Evolutionary conservation across 148 eudicot species (phyloP).

Genomic region (Chenopodium suecicum): DNA sequence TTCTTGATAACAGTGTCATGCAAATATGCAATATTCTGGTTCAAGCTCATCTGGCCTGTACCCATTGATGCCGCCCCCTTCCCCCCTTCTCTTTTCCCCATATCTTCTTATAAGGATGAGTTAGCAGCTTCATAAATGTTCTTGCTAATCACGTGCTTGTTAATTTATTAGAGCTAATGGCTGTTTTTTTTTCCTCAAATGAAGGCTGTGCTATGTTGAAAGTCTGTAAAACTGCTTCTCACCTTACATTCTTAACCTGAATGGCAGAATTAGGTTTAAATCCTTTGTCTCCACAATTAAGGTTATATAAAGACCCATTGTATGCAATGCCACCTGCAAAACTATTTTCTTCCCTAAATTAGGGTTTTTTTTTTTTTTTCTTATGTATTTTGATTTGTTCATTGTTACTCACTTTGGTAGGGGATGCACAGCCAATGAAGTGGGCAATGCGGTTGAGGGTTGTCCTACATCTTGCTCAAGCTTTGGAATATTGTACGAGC

Average conservation of each 20-base stretch:
- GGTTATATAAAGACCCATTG: background rate
- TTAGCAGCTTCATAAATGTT: background rate
- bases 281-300: background rate
- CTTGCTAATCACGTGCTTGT: background rate
- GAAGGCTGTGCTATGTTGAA: background rate
- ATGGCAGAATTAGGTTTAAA: too few species aligned
- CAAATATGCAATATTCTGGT: background rate
- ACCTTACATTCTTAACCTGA: background rate
- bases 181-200: background rate
- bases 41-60: background rate
- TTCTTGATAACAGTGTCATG: background rate
- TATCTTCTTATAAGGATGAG: too few species aligned
- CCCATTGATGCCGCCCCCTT: background rate
- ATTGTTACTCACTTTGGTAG: slow-evolving; percentile 28
- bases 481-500: slow-evolving; percentile 65
- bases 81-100: background rate
- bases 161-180: background rate
- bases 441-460: slow-evolving; percentile 82
- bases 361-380: background rate
- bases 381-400: background rate
- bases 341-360: background rate
- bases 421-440: slow-evolving; percentile 76
- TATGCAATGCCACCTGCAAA: background rate
- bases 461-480: slow-evolving; percentile 59
- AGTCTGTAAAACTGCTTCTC: background rate